Evolutionary conservation across 164 flowering plant genomes (phyloP).

Genomic region (Taxillus chinensis): DNA sequence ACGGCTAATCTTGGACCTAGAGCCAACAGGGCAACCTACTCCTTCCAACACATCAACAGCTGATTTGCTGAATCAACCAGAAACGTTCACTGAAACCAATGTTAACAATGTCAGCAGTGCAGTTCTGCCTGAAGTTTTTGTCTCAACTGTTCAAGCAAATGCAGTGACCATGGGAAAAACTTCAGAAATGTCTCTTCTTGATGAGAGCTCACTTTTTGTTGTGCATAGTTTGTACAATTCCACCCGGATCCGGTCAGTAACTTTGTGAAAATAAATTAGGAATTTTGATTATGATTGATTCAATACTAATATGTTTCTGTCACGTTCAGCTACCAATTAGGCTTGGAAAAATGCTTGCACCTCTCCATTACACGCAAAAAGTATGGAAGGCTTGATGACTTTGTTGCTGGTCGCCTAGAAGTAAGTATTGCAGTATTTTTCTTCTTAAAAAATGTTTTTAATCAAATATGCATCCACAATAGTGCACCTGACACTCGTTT

Average conservation of each 20-base stretch:
- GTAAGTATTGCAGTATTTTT: slow-evolving; percentile 23
- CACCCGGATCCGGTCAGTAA: slow-evolving; percentile 64
- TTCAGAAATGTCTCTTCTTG: too few relatives aligned
- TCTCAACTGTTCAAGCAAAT: too few relatives aligned
- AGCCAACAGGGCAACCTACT: slow-evolving; percentile 23
- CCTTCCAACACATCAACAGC: slow-evolving; percentile 18
- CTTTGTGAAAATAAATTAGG: neutral
- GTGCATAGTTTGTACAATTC: slow-evolving; percentile 92
- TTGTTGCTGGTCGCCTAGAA: slow-evolving; percentile 68
- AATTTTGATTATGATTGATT: neutral
- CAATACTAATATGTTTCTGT: slow-evolving; percentile 2
- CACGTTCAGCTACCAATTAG: slow-evolving; percentile 73
- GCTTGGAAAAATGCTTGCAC: slow-evolving; percentile 92
- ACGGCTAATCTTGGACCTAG: slow-evolving; percentile 18
- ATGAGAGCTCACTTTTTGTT: slow-evolving; percentile 73
- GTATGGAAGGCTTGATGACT: slow-evolving; percentile 93
- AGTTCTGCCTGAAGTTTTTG: slow-evolving; percentile 23
- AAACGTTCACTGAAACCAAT: slow-evolving; percentile 19
- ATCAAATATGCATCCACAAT: too few relatives aligned
- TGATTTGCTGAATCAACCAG: slow-evolving; percentile 12
- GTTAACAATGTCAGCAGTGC: slow-evolving; percentile 17
- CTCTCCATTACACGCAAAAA: slow-evolving; percentile 76
- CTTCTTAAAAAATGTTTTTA: too few relatives aligned
- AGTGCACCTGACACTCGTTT: neutral
- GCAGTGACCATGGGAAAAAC: too few relatives aligned